Percentiles rank a stretch among this genome's conserved stretches.
Evolutionary conservation across 1,139 yeast species (phyloP).

Genomic region (Geotrichum klebahnii): DNA sequence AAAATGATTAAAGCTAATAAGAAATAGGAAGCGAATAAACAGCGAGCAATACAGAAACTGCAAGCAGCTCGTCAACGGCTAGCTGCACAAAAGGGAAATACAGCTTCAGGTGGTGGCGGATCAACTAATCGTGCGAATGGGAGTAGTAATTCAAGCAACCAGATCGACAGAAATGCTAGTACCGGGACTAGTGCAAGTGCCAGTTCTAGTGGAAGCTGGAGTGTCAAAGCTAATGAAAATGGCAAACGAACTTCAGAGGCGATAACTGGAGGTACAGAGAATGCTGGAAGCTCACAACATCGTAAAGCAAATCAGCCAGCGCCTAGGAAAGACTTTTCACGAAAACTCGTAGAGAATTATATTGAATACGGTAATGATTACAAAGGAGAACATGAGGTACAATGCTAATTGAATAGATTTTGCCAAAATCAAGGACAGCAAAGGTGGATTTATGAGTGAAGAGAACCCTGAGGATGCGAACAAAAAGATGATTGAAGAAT

Average conservation of each 20-base stretch:
- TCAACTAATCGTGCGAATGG: no score
- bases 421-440: slow-evolving; percentile 79
- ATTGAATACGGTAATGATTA: slow-evolving; percentile 64
- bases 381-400: background rate
- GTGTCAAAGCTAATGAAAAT: slow-evolving; percentile 8
- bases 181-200: background rate
- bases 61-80: slow-evolving; percentile 44
- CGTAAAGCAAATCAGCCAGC: slow-evolving; percentile 16
- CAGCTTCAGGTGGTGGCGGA: slow-evolving; percentile 11
- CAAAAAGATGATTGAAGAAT: slow-evolving; percentile 61
- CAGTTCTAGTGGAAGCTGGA: slow-evolving; percentile 6
- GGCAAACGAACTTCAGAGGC: slow-evolving; percentile 22
- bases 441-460: slow-evolving; percentile 75
- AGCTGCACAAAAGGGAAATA: slow-evolving; percentile 23
- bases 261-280: slow-evolving; percentile 1
- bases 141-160: no score
- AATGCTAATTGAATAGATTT: slow-evolving; percentile 44
- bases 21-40: slow-evolving; percentile 49
- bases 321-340: slow-evolving; percentile 4
- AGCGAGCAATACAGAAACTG: slow-evolving; percentile 55
- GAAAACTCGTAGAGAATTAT: slow-evolving; percentile 45
- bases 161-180: no score
- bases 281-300: slow-evolving; percentile 17
- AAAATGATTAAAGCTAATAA: background rate
- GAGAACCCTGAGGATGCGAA: slow-evolving; percentile 39